These are phyloP conservation scores for Paralagenidium karlingii DNA, from an alignment of 352 stramenopile genomes.

Conservation along the genomic window DNA sequence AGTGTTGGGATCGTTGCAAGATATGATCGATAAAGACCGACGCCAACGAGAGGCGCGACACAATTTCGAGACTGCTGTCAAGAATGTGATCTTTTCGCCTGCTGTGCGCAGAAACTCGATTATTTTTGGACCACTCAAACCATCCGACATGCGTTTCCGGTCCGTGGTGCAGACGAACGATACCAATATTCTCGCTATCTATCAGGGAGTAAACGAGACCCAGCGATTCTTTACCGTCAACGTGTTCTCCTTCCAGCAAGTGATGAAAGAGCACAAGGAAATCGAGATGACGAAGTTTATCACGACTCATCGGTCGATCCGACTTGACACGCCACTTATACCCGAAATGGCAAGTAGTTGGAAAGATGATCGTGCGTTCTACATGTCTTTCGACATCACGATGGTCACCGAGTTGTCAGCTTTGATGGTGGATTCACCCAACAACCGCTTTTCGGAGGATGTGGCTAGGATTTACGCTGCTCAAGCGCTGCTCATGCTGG, in stretches of 20 bases:
- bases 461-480: slow-evolving; percentile 46
- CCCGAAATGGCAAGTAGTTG: slow-evolving; percentile 61
- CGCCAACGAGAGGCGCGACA: slow-evolving; percentile 66
- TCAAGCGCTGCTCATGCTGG: slow-evolving; percentile 68
- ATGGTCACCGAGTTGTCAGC: slow-evolving; percentile 57
- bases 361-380: slow-evolving; percentile 71
- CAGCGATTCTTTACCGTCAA: slow-evolving; percentile 68
- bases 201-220: slow-evolving; percentile 42
- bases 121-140: slow-evolving; percentile 23
- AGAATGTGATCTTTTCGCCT: slow-evolving; percentile 67
- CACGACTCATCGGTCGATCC: slow-evolving; percentile 48
- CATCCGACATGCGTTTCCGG: slow-evolving; percentile 56
- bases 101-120: slow-evolving; percentile 34
- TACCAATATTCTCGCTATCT: slow-evolving; percentile 58
- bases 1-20: slow-evolving; percentile 88
- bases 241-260: slow-evolving; percentile 58
- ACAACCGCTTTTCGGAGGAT: slow-evolving; percentile 35
- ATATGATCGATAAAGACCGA: slow-evolving; percentile 81
- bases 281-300: slow-evolving; percentile 66
- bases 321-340: slow-evolving; percentile 50
- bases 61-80: slow-evolving; percentile 74
- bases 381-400: slow-evolving; percentile 57
- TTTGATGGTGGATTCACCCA: slow-evolving; percentile 44
- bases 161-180: slow-evolving; percentile 63
- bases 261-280: slow-evolving; percentile 48